Conservation (phyloP, 805 yeast species). For the Lachancea cidri region DNA sequence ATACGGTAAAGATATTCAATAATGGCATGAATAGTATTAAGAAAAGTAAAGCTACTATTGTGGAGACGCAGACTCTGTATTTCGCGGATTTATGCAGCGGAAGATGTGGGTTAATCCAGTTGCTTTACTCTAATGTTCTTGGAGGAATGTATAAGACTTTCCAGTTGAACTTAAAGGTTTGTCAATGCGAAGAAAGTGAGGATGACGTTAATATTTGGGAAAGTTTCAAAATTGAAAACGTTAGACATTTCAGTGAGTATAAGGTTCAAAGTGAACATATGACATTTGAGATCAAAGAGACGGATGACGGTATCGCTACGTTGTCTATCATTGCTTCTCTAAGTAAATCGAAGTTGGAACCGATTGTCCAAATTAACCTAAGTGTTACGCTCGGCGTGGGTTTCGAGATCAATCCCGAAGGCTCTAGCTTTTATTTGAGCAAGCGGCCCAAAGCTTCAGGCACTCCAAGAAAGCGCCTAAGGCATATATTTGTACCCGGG, state of each 20-base stretch:
- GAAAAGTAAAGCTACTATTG: conserved; percentile 34
- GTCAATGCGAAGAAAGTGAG: conserved; percentile 17
- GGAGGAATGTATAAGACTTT: conserved; percentile 48
- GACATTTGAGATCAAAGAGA: conserved; percentile 15
- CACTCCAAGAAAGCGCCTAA: conserved; percentile 43
- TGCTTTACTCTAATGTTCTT: conserved; percentile 47
- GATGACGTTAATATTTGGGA: conserved; percentile 42
- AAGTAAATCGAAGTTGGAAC: background rate
- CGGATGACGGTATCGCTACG: background rate
- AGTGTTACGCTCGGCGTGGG: conserved; percentile 37
- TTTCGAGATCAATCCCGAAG: conserved; percentile 73
- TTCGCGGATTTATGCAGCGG: conserved; percentile 42
- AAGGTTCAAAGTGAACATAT: conserved; percentile 17
- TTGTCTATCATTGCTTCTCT: background rate
- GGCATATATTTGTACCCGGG: conserved; percentile 84
- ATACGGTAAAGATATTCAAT: conserved; percentile 1
- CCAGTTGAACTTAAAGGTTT: conserved; percentile 47
- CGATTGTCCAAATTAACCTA: conserved; percentile 16
- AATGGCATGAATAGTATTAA: conserved; percentile 12
- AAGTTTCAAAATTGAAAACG: conserved; percentile 37
- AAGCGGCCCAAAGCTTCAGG: conserved; percentile 72
- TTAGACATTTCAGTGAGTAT: conserved; percentile 15
- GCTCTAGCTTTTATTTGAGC: conserved; percentile 58
- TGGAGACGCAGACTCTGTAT: conserved; percentile 52
- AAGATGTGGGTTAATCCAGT: conserved; percentile 46